Conservation (phyloP, 2,329 filamentous ascomycete species). For the Fusarium chuoi region DNA sequence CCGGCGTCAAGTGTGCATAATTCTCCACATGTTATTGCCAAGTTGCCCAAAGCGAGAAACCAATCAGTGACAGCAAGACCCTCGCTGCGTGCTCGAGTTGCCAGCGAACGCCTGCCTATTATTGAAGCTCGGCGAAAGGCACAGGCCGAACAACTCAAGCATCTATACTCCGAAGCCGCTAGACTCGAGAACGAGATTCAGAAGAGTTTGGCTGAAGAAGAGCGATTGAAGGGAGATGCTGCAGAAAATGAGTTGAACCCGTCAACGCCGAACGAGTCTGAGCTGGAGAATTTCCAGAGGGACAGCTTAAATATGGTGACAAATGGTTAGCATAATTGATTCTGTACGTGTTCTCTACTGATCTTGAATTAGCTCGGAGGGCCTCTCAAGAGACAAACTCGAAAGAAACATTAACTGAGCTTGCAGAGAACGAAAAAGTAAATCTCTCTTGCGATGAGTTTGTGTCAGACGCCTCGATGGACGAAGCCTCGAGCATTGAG, state of each 20-base stretch:
- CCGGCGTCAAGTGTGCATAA: constrained; percentile 12
- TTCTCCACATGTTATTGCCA: constrained; percentile 7
- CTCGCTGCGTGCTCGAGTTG: constrained; percentile 47
- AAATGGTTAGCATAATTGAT: background rate
- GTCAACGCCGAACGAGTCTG: constrained; percentile 19
- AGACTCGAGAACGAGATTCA: constrained; percentile 61
- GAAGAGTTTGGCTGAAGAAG: constrained; percentile 49
- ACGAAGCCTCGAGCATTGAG: constrained; percentile 1
- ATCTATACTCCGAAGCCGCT: constrained; percentile 58
- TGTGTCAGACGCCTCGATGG: constrained; percentile 16
- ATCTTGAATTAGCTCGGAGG: constrained; percentile 24
- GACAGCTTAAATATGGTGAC: constrained; percentile 7
- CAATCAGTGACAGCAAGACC: constrained; percentile 15
- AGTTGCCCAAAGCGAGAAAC: constrained; percentile 27
- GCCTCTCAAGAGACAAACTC: background rate
- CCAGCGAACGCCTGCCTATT: constrained; percentile 51
- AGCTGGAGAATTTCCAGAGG: constrained; percentile 28
- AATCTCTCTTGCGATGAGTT: background rate
- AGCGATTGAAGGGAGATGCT: constrained; percentile 47
- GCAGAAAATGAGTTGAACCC: constrained; percentile 23
- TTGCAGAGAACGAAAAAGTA: background rate
- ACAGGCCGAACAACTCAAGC: constrained; percentile 58
- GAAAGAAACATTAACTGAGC: background rate
- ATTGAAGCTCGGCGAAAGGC: constrained; percentile 50
- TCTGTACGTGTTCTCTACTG: constrained; percentile 12